Evolutionary conservation across 805 yeast genomes (phyloP), one percentile per base, ranked within the genome.

Genomic region (Wickerhamiella cacticola): DNA sequence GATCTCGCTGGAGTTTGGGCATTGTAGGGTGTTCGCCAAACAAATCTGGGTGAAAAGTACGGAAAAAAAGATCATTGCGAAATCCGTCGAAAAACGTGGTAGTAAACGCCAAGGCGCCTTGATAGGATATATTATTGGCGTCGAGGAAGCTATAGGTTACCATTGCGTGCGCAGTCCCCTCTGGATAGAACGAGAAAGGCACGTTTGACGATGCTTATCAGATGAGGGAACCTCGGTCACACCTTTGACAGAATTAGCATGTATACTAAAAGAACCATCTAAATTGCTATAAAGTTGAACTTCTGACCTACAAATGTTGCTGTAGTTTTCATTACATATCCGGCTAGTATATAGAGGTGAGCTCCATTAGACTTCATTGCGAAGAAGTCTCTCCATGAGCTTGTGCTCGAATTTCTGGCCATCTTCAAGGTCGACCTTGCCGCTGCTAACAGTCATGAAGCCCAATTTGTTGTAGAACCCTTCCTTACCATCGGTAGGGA

Each of bases 401-500:
- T 43, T 43, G 39, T 34, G 38, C 15, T 21, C 24, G 9, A 24
- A 43, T 13, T 12, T 13, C 3, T 34, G 33, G 6, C 9, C 28
- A 23, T 31, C 23, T 4, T 23, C 16, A 3, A 39, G 29, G 3
- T 13, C 8, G 15, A 24, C 24, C 13, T 19, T 8, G 8, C 22
- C 31, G 15, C 23, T 35, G 16, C 21, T 7, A 6, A 29, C 46
- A 13, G 39, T 33, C 38, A 8, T 33, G 40, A 43, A 43, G 31
- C 46, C 46, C 25, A 13, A 33, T 23, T 23, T 31, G 15, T 43
- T n/a, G 24, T 43, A 43, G 16, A 43, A 43, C 15, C 29, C 2
- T 16, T 43, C 46, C 15, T 43, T 43, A 15, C 40, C 40, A 23
- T 33, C 25, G 31, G 46, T 43, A 2, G 46, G 46, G n/a, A 33